phyloP scores from a whole-genome alignment of 176 grass and related monocot genomes.

The Hyparrhenia diplandra region DNA sequence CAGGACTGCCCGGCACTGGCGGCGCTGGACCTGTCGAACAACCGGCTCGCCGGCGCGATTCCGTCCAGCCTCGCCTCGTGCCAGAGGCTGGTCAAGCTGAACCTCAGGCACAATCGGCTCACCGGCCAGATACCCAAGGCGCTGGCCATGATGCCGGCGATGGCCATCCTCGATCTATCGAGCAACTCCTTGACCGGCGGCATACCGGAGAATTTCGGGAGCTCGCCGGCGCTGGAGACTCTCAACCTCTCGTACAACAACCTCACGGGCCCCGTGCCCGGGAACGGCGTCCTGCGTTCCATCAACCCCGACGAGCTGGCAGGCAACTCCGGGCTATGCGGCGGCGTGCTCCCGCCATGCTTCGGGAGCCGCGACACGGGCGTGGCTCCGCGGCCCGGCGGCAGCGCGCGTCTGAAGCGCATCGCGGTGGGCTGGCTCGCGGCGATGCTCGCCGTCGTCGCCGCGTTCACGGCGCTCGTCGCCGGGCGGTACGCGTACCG shows the following conservation, averaged over 20 bases:
- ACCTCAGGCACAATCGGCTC: slow-evolving; percentile 57
- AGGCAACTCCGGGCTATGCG: slow-evolving; percentile 76
- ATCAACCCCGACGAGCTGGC: slow-evolving; percentile 85
- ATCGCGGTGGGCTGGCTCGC: slow-evolving; percentile 53
- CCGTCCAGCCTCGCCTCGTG: slow-evolving; percentile 75
- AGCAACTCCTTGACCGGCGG: slow-evolving; percentile 63
- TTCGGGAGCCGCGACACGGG: neutral
- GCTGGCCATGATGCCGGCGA: slow-evolving; percentile 82
- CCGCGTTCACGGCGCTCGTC: slow-evolving; percentile 31
- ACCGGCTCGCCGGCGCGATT: slow-evolving; percentile 51
- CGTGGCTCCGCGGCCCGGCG: neutral
- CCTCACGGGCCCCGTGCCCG: slow-evolving; percentile 60
- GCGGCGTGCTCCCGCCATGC: slow-evolving; percentile 51
- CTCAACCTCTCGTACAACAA: slow-evolving; percentile 87
- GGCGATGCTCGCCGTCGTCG: slow-evolving; percentile 41
- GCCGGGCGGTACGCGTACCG: slow-evolving; percentile 58
- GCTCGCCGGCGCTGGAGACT: slow-evolving; percentile 85
- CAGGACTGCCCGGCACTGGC: slow-evolving; percentile 82
- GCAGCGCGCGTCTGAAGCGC: slow-evolving; percentile 45
- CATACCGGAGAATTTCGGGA: slow-evolving; percentile 92
- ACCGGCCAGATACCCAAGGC: slow-evolving; percentile 58
- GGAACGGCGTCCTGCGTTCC: slow-evolving; percentile 68
- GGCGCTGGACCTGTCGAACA: slow-evolving; percentile 82
- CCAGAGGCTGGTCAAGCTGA: slow-evolving; percentile 75
- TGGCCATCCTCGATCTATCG: slow-evolving; percentile 84